phyloP scores from a whole-genome alignment of 805 yeast genomes.

The Kluyveromyces lactis region DNA sequence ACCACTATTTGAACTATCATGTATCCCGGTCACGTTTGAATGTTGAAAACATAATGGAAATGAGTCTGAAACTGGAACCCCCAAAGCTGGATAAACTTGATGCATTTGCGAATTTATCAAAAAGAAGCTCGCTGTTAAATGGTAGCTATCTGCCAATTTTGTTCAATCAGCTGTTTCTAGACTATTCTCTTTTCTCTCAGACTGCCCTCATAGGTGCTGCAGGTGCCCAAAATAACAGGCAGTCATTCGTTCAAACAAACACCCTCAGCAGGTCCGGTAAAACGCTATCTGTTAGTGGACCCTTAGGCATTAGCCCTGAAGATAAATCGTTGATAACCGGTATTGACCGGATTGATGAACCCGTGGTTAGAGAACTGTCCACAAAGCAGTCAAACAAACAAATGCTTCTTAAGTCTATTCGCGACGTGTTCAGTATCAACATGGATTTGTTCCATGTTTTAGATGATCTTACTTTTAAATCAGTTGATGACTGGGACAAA shows the following conservation, averaged over 20 bases:
- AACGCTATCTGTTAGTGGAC: neutral
- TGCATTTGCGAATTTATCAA: constrained; percentile 33
- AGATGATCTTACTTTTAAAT: constrained; percentile 52
- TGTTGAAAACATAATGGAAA: constrained; percentile 48
- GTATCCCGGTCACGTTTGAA: constrained; percentile 33
- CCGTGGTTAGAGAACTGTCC: constrained; percentile 19
- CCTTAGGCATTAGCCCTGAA: neutral
- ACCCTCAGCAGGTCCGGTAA: neutral
- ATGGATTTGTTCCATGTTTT: constrained; percentile 48
- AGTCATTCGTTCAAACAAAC: neutral
- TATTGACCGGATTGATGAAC: constrained; percentile 36
- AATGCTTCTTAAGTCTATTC: constrained; percentile 43
- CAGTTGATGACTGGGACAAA: constrained; percentile 31
- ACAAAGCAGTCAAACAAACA: constrained; percentile 33
- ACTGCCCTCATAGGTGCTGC: constrained; percentile 46
- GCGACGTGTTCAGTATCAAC: constrained; percentile 58
- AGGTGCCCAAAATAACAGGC: constrained; percentile 24
- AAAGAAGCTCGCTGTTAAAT: constrained; percentile 47
- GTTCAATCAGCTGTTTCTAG: constrained; percentile 49
- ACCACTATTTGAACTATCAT: constrained; percentile 25
- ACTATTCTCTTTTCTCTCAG: constrained; percentile 49
- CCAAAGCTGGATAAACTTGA: constrained; percentile 27
- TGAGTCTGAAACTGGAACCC: constrained; percentile 60
- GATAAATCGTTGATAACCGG: constrained; percentile 35
- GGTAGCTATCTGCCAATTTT: constrained; percentile 61